Conservation (phyloP, 495 filamentous ascomycete genomes). For the Trypethelium eluteriae region DNA sequence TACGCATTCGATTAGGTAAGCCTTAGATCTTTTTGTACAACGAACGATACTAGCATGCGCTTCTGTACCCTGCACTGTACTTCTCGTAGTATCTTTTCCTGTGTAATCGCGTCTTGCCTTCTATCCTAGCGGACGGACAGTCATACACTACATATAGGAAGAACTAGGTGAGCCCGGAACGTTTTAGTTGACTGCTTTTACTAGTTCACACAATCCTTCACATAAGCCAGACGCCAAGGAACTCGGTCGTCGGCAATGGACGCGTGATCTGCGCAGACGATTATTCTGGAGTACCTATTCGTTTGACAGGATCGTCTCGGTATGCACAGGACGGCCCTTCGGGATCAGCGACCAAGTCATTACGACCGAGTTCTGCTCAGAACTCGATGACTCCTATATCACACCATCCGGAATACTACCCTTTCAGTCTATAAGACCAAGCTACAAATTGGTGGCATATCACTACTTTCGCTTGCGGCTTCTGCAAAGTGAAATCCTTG, state of each 20-base stretch:
- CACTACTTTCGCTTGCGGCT: constrained; percentile 91
- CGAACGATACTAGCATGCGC: background rate
- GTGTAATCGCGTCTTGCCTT: too few species aligned
- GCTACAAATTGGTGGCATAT: constrained; percentile 80
- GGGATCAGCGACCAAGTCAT: constrained; percentile 90
- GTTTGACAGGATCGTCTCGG: constrained; percentile 82
- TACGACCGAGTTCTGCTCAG: constrained; percentile 82
- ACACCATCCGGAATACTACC: constrained; percentile 66
- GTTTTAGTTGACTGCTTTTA: background rate
- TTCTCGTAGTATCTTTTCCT: too few species aligned
- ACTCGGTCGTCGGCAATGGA: constrained; percentile 73
- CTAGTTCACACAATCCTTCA: background rate
- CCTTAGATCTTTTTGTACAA: background rate
- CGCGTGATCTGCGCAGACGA: constrained; percentile 75
- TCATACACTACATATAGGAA: too few species aligned
- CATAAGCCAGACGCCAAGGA: constrained; percentile 45
- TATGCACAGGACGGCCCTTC: constrained; percentile 87
- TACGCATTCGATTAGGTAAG: constrained; percentile 3
- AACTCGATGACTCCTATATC: constrained; percentile 82
- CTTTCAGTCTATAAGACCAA: constrained; percentile 46
- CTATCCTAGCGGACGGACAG: too few species aligned
- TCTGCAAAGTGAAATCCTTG: constrained; percentile 89
- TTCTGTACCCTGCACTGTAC: background rate
- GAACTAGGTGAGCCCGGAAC: too few species aligned
- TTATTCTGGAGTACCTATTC: constrained; percentile 97